A percentile compares a stretch with the other conserved stretches of the same genome.
Evolutionary conservation across 108 stramenopile species (phyloP).

Genomic region (Pseudonitzschia delicatissima): DNA sequence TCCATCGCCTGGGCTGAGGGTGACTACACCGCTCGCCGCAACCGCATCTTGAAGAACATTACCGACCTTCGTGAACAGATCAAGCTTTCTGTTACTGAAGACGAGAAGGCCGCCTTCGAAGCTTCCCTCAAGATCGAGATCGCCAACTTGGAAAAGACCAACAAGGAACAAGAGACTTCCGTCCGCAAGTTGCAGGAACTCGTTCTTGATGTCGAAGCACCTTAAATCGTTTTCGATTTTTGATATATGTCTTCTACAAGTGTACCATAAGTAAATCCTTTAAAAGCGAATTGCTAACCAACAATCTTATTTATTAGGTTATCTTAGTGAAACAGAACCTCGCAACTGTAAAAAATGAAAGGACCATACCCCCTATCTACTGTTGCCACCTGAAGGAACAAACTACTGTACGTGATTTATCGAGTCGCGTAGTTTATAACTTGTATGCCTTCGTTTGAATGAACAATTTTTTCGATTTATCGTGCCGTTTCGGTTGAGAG

Average conservation of each 20-base stretch:
- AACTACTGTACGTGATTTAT: no score
- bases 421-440: no score
- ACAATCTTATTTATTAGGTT: no score
- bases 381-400: no score
- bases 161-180: conserved; percentile 15
- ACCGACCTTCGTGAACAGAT: conserved; percentile 28
- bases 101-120: conserved; percentile 29
- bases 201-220: neutral
- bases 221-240: no score
- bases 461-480: neutral
- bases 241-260: no score
- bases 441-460: no score
- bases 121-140: conserved; percentile 23
- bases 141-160: conserved; percentile 17
- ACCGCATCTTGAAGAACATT: conserved; percentile 25
- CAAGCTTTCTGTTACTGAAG: conserved; percentile 11
- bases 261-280: no score
- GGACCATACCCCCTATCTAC: no score
- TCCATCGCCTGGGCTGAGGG: neutral
- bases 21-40: conserved; percentile 23
- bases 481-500: neutral
- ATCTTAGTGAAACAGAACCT: no score
- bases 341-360: no score
- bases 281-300: no score
- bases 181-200: neutral